Evolutionary conservation across 768 basidiomycete species (phyloP), one percentile per base, ranked within the genome.

Genomic region (Collybiopsis luxurians): DNA sequence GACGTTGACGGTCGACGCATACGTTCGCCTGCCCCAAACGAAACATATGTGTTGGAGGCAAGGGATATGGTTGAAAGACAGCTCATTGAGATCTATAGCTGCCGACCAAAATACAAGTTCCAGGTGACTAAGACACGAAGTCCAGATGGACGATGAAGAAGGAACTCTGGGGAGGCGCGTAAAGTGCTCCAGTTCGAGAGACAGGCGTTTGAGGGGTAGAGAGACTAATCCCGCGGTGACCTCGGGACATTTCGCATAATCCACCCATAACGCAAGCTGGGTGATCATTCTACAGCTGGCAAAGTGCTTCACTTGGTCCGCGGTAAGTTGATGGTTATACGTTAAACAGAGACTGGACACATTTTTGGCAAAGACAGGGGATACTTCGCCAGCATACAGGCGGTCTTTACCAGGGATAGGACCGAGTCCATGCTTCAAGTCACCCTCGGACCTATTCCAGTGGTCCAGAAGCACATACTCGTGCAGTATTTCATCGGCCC

Each of bases 311-410:
- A 55, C 11, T 17, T 55, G 40, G 5, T 55, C 54, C 45, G 19
- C 21, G 15, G 36, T 19, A 6, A 55, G 30, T 34, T 55, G 17
- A 15, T 55, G 54, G 24, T 55, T 45, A 27, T 55, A 55, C 2
- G 54, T 55, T 30, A 55, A 27, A 23, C 54, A 55, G 36, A 55
- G 54, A 31, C 54, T 55, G 17, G 54, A 55, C 21, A 46, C 43
- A 26, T 47, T 42, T 27, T 55, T 55, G 5, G 54, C 27, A 46
- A 44, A 36, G 24, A n/a, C 7, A n/a, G 53, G 27, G 0, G 53
- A 54, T 44, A 54, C 17, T 3, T 43, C 23, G 17, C 53, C 30
- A 43, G 53, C 40, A 54, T 43, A 54, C 30, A 54, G 53, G n/a
- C 31, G 54, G 13, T 15, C 31, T 44, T 54, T 44, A 15, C 53